Base-by-base conservation (phyloP, 352 stramenopile species). In the Phytopythium montanum region DNA sequence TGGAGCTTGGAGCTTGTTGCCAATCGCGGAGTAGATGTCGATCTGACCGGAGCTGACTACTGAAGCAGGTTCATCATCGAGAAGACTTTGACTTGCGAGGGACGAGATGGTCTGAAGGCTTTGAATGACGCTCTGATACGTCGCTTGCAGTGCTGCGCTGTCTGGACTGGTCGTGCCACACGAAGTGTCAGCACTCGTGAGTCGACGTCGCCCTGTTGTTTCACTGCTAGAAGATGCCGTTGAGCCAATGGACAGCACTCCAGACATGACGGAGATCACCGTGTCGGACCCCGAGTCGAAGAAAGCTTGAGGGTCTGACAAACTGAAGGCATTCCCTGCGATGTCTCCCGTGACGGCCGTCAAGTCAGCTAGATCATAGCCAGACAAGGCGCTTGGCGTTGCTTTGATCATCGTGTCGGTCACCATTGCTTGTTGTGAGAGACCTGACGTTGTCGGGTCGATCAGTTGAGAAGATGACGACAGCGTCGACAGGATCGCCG, bases 381-480 rank as follows among this genome's bases (percentile, higher is more conserved):
- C 34, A n/a, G 69, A 60, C 26, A 91, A 68, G 28, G 72, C 68
- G 5, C 65, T 60, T 1, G 75, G 58, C 0, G 79, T 68, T 1
- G 69, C 68, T 34, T 76, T 61, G 21, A 85, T 60, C 7, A 90
- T 60, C 1, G 71, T 84, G 2, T 70, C 57, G 12, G 86, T 51
- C 12, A 88, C 75, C 8, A 69, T 61, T 5, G 73, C 76, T 55
- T 86, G 77, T 39, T 88, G 84, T 2, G 69, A 72, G 16, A 93
- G 76, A 2, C 67, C 68, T 2, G 69, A 74, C 1, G 56, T 68
- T 16, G 70, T 85, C 1, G 77, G 70, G 48, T 93, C 75, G 3
- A 76, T 56, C 0, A 63, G 50, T 14, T 57, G 54, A 0, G 75
- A 59, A 1, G 74, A 56, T 2, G 12, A 57, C 3, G 61, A 61